These are phyloP conservation scores for Paratinospora sagittata DNA, from an alignment of 164 flowering plant species.

Conservation along the genomic window DNA sequence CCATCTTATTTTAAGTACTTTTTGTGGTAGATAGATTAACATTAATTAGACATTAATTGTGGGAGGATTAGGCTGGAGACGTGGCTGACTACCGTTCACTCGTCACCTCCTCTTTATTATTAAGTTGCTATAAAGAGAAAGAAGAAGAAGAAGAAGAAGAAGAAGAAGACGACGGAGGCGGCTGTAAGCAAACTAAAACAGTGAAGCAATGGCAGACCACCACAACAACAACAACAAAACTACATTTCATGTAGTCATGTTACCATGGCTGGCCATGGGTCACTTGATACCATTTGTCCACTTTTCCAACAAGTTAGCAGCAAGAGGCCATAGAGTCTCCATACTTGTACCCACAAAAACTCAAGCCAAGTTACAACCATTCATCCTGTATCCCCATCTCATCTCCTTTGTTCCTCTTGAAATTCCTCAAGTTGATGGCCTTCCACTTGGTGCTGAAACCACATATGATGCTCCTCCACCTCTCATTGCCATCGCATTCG, in stretches of 20 bases:
- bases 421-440: conserved; percentile 32
- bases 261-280: conserved; percentile 13
- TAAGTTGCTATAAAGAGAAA: no score
- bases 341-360: conserved; percentile 35
- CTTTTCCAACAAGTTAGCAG: conserved; percentile 9
- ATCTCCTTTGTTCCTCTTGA: conserved; percentile 28
- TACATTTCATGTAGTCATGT: conserved; percentile 8
- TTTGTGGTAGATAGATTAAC: no score
- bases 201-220: background rate
- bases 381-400: conserved; percentile 29
- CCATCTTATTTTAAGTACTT: no score
- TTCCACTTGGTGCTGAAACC: conserved; percentile 21
- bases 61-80: no score
- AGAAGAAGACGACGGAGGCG: no score
- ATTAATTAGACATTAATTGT: no score
- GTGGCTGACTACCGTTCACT: no score
- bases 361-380: conserved; percentile 15
- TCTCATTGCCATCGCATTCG: background rate
- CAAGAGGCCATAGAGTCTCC: conserved; percentile 34
- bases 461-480: conserved; percentile 4
- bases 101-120: no score
- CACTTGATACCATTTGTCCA: conserved; percentile 8
- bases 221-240: background rate
- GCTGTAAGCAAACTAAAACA: no score
- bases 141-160: no score